phyloP scores from a whole-genome alignment of 2,329 filamentous ascomycete species.

The Madurella fahalii region DNA sequence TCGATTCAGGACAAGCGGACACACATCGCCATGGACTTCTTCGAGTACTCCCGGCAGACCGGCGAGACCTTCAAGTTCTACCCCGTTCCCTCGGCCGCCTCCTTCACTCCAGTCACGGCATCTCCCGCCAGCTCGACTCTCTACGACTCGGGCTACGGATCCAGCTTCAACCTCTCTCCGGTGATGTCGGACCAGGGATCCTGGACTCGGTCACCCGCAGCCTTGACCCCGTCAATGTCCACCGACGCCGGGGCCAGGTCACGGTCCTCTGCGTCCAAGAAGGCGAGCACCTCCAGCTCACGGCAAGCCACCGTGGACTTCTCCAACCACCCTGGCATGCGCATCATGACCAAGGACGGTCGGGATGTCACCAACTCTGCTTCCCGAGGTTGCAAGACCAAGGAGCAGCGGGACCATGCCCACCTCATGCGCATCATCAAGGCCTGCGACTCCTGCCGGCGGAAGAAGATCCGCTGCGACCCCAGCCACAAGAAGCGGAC shows the following conservation, averaged over 20 bases:
- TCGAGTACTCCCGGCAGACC: conserved; percentile 48
- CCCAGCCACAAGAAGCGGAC: conserved; percentile 53
- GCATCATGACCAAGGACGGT: conserved; percentile 62
- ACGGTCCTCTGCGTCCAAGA: conserved; percentile 24
- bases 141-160: conserved; percentile 44
- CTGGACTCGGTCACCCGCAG: conserved; percentile 38
- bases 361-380: conserved; percentile 59
- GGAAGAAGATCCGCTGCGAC: conserved; percentile 61
- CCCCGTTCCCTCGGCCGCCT: conserved; percentile 41
- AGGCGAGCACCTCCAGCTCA: conserved; percentile 27
- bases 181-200: conserved; percentile 44
- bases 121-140: conserved; percentile 45
- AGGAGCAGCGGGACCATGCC: conserved; percentile 64
- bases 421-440: conserved; percentile 65
- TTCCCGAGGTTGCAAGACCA: conserved; percentile 60
- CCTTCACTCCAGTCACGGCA: conserved; percentile 35
- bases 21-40: conserved; percentile 56
- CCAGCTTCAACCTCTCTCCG: conserved; percentile 48
- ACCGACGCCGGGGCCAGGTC: conserved; percentile 28
- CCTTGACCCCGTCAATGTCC: conserved; percentile 29
- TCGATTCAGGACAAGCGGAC: conserved; percentile 57
- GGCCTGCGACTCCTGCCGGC: conserved; percentile 59
- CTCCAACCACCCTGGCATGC: conserved; percentile 58
- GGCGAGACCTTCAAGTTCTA: conserved; percentile 61
- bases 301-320: conserved; percentile 42